Evolutionary conservation across 192 early-diverging fungal genomes (phyloP), one percentile per base, ranked within the genome.

Genomic region (Umbelopsis sp.): DNA sequence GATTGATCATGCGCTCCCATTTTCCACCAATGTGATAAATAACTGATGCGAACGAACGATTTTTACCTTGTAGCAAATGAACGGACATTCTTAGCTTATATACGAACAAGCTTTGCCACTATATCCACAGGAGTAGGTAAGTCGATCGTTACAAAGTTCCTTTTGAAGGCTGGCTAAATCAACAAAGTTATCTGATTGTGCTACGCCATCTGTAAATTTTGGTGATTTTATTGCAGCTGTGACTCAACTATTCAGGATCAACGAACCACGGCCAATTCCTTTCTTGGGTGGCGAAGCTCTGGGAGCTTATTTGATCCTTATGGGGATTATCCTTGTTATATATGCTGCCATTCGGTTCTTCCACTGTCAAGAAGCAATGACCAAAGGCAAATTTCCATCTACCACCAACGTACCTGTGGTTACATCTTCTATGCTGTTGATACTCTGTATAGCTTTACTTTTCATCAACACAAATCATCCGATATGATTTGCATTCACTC

Each of bases 351-450:
- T 61, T 6, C 55, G 55, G 2, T 61, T 61, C 55, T 61, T 61
- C 35, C 55, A 61, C 15, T 61, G 27, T 61, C 55, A 61, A 61
- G 55, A 61, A 35, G 27, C 55, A 18, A 35, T 61, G 55, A 61
- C 55, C 1, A 33, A 25, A 37, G 55, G 55, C 16, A 16, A 33
- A 16, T 61, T 61, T 13, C 55, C 55, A 0, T 30, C 30, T 10
- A 61, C 27, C 12, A 61, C 9, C 27, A 33, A 15, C 11, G 30
- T 33, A 6, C 27, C 30, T 30, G n/a, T 61, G 15, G 27, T 61
- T 6, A 61, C 30, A 35, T 61, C 55, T 2, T 12, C 4, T 8
- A 25, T 35, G 25, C 5, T 61, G 7, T 25, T 35, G 30, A 16
- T 33, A 27, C 25, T 61, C 4, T 61, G 55, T 15, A 61, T 61